Percentiles rank a stretch among this genome's conserved stretches.
Conservation (phyloP, 768 basidiomycete genomes). For the Sutorius australiensis region DNA sequence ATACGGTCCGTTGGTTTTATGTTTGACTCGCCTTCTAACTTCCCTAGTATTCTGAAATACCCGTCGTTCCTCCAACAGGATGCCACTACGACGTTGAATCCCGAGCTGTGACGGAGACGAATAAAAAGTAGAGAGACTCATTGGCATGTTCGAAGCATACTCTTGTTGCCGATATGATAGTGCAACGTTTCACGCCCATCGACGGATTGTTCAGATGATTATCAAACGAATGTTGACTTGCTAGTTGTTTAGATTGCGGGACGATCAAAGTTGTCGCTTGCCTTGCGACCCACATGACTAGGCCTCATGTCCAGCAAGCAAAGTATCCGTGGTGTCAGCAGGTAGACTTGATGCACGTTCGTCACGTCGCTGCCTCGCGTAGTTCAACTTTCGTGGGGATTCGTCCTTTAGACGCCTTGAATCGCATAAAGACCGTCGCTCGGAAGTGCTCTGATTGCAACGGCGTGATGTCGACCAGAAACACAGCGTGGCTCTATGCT, state of each 20-base stretch:
- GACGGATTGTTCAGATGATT: slow-evolving; percentile 10
- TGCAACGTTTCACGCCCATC: background rate
- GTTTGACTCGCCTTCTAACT: background rate
- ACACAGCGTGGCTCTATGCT: background rate
- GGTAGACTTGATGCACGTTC: slow-evolving; percentile 19
- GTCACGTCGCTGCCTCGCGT: slow-evolving; percentile 1
- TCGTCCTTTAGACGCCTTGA: background rate
- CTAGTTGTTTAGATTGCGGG: background rate
- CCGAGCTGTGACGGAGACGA: background rate
- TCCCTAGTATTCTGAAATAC: slow-evolving; percentile 3
- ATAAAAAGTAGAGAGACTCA: slow-evolving; percentile 7
- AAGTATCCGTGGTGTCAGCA: background rate
- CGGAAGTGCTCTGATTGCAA: background rate
- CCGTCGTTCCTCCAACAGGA: background rate
- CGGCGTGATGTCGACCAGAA: slow-evolving; percentile 11
- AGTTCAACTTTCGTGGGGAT: slow-evolving; percentile 13
- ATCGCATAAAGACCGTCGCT: slow-evolving; percentile 5
- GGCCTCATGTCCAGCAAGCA: too few relatives aligned
- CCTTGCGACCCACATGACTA: too few relatives aligned
- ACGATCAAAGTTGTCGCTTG: too few relatives aligned
- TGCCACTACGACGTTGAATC: background rate
- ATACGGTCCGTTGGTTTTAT: background rate
- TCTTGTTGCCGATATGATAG: background rate
- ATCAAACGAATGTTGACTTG: background rate
- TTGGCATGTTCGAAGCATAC: slow-evolving; percentile 13